Conservation (phyloP, 1,139 yeast species). For the Lodderomyces oxycetoniae region DNA sequence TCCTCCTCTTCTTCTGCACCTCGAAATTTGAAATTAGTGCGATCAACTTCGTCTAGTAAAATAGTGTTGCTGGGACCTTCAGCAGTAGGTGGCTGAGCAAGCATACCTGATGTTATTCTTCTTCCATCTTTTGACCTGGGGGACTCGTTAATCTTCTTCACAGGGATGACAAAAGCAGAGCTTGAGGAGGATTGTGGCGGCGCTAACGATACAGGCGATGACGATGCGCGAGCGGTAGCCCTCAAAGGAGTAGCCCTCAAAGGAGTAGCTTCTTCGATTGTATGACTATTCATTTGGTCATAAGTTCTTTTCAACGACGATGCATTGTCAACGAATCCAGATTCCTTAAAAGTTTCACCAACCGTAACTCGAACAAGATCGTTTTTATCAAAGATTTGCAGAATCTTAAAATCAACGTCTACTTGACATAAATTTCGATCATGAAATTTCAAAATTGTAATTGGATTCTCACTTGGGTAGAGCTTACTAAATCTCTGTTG, state of each 20-base stretch:
- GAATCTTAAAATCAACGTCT: conserved; percentile 67
- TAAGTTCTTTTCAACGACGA: conserved; percentile 1
- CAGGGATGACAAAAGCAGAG: conserved; percentile 22
- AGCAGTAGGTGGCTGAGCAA: conserved; percentile 29
- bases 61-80: conserved; percentile 1
- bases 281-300: background rate
- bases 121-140: conserved; percentile 14
- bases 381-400: conserved; percentile 48
- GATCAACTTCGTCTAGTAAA: background rate
- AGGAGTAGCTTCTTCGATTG: background rate
- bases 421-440: conserved; percentile 65
- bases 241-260: background rate
- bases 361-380: conserved; percentile 54
- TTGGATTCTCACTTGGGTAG: conserved; percentile 55
- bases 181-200: conserved; percentile 29
- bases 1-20: background rate
- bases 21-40: background rate
- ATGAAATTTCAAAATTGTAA: conserved; percentile 55
- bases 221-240: background rate
- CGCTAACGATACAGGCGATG: conserved; percentile 22
- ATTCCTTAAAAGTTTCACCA: conserved; percentile 16
- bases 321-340: background rate
- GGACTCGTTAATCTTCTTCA: conserved; percentile 17
- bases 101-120: conserved; percentile 68
- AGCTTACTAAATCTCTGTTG: conserved; percentile 44